Conservation (phyloP, 257 asterid species). For the Oldenlandia corymbosa region DNA sequence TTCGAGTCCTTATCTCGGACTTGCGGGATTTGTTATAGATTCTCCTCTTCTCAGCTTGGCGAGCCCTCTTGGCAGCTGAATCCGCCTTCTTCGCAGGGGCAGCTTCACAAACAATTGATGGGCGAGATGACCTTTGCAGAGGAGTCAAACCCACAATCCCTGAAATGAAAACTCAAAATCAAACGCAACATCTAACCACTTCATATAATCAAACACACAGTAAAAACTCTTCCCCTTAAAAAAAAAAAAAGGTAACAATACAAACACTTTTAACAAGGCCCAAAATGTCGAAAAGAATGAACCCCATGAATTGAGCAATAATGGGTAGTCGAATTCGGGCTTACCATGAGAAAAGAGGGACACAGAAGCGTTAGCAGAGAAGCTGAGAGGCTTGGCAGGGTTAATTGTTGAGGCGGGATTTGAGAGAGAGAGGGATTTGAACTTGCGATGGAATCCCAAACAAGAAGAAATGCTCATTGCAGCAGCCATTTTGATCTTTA, state of each 20-base stretch:
- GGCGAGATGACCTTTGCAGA: constrained; percentile 39
- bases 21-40: constrained; percentile 57
- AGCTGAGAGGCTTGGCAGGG: constrained; percentile 54
- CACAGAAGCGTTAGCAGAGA: constrained; percentile 52
- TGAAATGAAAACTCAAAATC: constrained; percentile 16
- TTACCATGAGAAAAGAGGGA: constrained; percentile 62
- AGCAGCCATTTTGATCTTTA: constrained; percentile 19
- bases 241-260: background rate
- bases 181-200: background rate
- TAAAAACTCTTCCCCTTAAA: no score
- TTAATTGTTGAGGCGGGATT: constrained; percentile 19
- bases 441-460: constrained; percentile 38
- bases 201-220: background rate
- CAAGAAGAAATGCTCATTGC: constrained; percentile 41
- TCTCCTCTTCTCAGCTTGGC: constrained; percentile 94
- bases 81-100: constrained; percentile 70
- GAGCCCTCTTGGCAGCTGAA: constrained; percentile 96
- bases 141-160: constrained; percentile 42
- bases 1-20: constrained; percentile 82
- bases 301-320: background rate
- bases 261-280: background rate
- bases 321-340: constrained; percentile 2
- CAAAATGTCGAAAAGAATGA: background rate
- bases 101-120: constrained; percentile 68
- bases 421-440: constrained; percentile 45